These are phyloP conservation scores for Pneumocystis oryctolagi DNA, from an alignment of 1,139 yeast genomes.

Conservation along the genomic window DNA sequence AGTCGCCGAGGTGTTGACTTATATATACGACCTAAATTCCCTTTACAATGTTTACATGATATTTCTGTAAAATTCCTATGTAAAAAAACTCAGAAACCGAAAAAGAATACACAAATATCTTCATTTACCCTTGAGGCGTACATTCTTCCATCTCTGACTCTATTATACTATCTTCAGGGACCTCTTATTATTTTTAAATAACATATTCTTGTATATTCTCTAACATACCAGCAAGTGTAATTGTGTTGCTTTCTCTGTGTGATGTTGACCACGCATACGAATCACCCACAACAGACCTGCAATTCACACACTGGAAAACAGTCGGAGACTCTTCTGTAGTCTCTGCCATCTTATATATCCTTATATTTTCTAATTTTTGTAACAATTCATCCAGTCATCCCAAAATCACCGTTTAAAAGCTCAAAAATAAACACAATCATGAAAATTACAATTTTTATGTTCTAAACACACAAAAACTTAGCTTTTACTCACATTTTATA, in stretches of 20 bases:
- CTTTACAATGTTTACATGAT: background rate
- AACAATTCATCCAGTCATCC: background rate
- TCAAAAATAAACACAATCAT: background rate
- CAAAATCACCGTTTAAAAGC: background rate
- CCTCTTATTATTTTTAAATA: background rate
- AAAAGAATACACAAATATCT: background rate
- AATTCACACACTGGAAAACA: constrained; percentile 4
- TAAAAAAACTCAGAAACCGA: background rate
- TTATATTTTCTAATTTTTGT: background rate
- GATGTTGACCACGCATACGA: constrained; percentile 6
- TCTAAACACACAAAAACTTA: background rate
- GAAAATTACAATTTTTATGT: background rate
- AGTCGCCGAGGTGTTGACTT: background rate
- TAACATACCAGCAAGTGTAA: constrained; percentile 3
- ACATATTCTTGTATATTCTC: background rate
- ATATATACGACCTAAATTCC: background rate
- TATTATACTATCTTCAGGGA: constrained; percentile 1
- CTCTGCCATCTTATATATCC: background rate
- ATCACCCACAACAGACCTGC: constrained; percentile 5
- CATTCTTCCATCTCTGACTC: background rate
- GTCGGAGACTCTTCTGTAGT: background rate
- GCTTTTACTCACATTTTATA: background rate
- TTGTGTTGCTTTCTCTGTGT: constrained; percentile 1
- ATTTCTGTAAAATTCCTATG: background rate
- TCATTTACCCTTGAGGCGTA: background rate